phyloP scores from a whole-genome alignment of 2,329 filamentous ascomycete genomes.

The Emmonsiellopsis sp. region DNA sequence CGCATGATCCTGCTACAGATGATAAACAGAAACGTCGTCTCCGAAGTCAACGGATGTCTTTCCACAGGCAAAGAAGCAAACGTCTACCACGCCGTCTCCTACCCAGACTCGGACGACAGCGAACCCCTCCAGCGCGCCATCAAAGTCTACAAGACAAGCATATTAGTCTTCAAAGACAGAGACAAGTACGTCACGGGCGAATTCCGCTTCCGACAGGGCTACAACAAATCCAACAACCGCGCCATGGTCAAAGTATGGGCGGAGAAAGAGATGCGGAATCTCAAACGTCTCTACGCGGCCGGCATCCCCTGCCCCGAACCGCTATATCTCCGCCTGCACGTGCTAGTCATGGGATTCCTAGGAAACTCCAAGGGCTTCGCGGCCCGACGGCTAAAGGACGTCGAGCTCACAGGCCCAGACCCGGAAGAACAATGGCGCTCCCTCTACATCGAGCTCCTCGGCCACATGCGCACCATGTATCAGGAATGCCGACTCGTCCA shows the following conservation, averaged over 20 bases:
- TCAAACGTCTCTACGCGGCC: conserved; percentile 72
- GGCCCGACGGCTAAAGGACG: conserved; percentile 81
- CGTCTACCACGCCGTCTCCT: conserved; percentile 79
- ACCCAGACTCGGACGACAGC: conserved; percentile 43
- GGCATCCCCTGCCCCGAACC: conserved; percentile 89
- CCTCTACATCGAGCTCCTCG: conserved; percentile 74
- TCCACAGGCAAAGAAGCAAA: conserved; percentile 98
- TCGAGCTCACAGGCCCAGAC: conserved; percentile 61
- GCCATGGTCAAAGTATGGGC: conserved; percentile 99
- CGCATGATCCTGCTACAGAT: conserved; percentile 94
- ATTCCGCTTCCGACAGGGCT: conserved; percentile 80
- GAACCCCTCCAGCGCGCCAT: conserved; percentile 68
- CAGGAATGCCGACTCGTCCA: conserved; percentile 87
- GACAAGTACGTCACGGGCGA: conserved; percentile 94
- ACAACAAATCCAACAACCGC: conserved; percentile 88
- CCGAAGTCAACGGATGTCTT: conserved; percentile 87
- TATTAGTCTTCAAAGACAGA: conserved; percentile 94
- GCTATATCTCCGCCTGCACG: conserved; percentile 80
- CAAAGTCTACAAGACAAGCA: conserved; percentile 98
- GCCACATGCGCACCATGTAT: conserved; percentile 88
- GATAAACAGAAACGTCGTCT: conserved; percentile 83
- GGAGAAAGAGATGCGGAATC: conserved; percentile 94
- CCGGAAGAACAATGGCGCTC: conserved; percentile 63
- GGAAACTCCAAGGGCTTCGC: conserved; percentile 80
- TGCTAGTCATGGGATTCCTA: conserved; percentile 89